A percentile compares a stretch with the other conserved stretches of the same genome.
These are phyloP conservation scores for Globisporangium apiculatum DNA, from an alignment of 352 stramenopile genomes.

Conservation along the genomic window DNA sequence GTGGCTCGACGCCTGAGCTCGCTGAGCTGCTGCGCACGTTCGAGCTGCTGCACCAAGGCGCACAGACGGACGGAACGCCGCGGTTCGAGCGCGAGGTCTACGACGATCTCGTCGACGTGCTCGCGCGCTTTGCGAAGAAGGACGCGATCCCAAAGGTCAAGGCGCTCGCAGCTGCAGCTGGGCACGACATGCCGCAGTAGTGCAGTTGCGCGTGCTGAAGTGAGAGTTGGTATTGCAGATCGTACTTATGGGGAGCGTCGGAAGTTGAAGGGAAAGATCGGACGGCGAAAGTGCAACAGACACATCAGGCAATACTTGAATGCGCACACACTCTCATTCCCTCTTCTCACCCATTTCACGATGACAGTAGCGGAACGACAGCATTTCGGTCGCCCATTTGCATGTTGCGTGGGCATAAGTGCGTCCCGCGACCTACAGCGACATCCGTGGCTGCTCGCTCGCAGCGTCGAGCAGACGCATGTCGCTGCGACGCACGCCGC, in stretches of 20 bases:
- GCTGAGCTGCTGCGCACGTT: conserved; percentile 56
- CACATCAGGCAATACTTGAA: no score
- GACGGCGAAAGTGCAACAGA: no score
- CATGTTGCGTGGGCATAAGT: no score
- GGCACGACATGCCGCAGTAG: conserved; percentile 14
- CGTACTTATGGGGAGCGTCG: no score
- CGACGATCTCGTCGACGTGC: conserved; percentile 37
- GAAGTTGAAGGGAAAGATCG: neutral
- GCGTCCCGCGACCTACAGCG: no score
- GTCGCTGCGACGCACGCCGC: no score
- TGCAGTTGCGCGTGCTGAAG: neutral
- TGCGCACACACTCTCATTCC: no score
- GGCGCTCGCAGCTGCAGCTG: conserved; percentile 20
- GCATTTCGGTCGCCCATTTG: no score
- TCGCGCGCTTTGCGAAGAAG: conserved; percentile 38
- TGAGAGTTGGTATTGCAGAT: neutral
- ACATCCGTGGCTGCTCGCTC: no score
- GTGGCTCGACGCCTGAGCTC: conserved; percentile 38
- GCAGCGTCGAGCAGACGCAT: no score
- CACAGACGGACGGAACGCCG: conserved; percentile 15
- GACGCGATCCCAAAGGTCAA: conserved; percentile 36
- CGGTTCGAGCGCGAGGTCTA: conserved; percentile 54
- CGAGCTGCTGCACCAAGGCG: conserved; percentile 52
- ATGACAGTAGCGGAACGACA: no score
- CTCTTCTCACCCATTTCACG: no score